Percentiles rank a stretch among this genome's conserved stretches.
These are phyloP conservation scores for Pulveroboletus sp. DNA, from an alignment of 768 basidiomycete species.

Conservation along the genomic window DNA sequence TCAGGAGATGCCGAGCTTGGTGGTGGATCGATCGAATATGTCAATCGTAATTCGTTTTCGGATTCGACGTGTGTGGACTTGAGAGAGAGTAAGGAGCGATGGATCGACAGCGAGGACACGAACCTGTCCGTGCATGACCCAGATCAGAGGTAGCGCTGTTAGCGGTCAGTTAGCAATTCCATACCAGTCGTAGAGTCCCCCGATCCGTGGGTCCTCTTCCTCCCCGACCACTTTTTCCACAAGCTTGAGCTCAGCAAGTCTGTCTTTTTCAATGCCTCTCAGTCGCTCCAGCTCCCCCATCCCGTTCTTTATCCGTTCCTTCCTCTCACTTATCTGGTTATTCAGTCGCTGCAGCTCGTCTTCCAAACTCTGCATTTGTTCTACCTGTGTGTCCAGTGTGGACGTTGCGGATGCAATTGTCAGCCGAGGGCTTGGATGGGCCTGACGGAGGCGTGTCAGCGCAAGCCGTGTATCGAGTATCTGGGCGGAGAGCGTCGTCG, in stretches of 20 bases:
- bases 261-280: constrained; percentile 65
- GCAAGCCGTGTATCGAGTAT: constrained; percentile 81
- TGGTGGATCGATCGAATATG: constrained; percentile 47
- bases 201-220: constrained; percentile 59
- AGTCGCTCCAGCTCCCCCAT: constrained; percentile 53
- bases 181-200: constrained; percentile 68
- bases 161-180: constrained; percentile 16
- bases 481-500: constrained; percentile 59
- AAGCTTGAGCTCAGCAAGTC: constrained; percentile 47
- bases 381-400: constrained; percentile 70
- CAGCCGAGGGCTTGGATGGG: constrained; percentile 73
- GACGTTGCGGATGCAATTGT: constrained; percentile 72
- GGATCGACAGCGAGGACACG: constrained; percentile 59
- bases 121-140: constrained; percentile 46
- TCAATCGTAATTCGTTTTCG: constrained; percentile 73
- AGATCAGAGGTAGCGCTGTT: background rate
- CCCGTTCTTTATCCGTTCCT: constrained; percentile 56
- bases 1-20: constrained; percentile 17
- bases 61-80: constrained; percentile 54
- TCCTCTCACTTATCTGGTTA: constrained; percentile 46
- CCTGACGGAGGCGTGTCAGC: constrained; percentile 73
- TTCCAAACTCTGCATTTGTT: constrained; percentile 70
- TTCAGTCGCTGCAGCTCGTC: constrained; percentile 58
- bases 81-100: constrained; percentile 58
- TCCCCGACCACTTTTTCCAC: constrained; percentile 47